Evolutionary conservation across 2,329 filamentous ascomycete genomes (phyloP), one percentile per base, ranked within the genome.

Genomic region (Ceratocystis papillata): DNA sequence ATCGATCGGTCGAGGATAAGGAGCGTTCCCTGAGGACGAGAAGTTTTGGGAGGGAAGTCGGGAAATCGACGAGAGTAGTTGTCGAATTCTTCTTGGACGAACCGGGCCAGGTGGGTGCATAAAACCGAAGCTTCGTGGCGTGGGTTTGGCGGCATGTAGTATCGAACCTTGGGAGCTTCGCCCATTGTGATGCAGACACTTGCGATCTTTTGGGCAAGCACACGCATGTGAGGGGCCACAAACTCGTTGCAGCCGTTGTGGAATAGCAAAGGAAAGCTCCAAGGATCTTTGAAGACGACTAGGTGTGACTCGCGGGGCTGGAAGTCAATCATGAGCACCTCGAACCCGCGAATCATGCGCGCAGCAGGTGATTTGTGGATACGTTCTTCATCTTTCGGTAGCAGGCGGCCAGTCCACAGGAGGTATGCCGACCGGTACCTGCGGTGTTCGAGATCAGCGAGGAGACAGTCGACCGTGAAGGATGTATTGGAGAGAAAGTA

Each of bases 241-340:
- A 96, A 78, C 69, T 85, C 82, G 75, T 96, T 96, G 77, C 94
- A 97, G 65, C 83, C 84, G 0, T 93, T 93, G 73, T 99, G 93
- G 77, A 88, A 99, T 67, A 99, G 80, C 63, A 92, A 83, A 0
- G 91, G 91, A 72, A 99, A 99, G 76, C 93, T 97, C 86, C 88
- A 96, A 0, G 94, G 93, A 73, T 99, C 93, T 73, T 89, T 82
- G 72, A 99, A 96, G 0, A 90, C 96, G 71, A 96, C 80, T 50
- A 99, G 78, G 72, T 95, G 89, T 5, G 92, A 94, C 77, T 99
- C 94, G 72, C 90, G 85, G 5, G 94, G 92, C 73, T 86, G 93
- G 75, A 87, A 99, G 75, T 96, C 89, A 74, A 96, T 83, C 64
- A 92, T 89, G 65, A 97, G 79, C 3, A 91, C 89, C 68, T 87